phyloP scores from a whole-genome alignment of 2,329 filamentous ascomycete species.

The Rhynchosporium agropyri region DNA sequence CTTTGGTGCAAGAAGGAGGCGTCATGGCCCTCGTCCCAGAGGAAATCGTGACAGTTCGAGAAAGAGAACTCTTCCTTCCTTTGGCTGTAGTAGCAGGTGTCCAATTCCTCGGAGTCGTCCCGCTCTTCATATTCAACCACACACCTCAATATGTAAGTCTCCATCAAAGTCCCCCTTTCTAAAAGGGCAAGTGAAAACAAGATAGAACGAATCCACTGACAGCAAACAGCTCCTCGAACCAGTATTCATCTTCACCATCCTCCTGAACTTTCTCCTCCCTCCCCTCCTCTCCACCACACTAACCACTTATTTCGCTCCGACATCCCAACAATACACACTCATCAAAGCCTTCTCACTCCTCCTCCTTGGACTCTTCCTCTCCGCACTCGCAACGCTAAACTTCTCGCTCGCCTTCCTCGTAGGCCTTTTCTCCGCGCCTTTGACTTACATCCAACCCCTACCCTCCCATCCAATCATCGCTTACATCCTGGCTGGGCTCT shows the following conservation, averaged over 20 bases:
- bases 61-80: conserved; percentile 69
- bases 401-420: conserved; percentile 88
- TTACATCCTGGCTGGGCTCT: conserved; percentile 51
- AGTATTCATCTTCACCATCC: conserved; percentile 60
- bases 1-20: conserved; percentile 29
- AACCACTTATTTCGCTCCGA: conserved; percentile 54
- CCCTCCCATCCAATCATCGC: conserved; percentile 45
- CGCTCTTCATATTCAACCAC: conserved; percentile 85
- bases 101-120: conserved; percentile 78
- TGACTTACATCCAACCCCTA: conserved; percentile 70
- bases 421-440: conserved; percentile 75
- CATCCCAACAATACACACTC: conserved; percentile 71
- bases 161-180: no score
- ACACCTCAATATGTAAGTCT: conserved; percentile 60
- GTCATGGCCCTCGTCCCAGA: conserved; percentile 35
- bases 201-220: conserved; percentile 4
- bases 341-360: conserved; percentile 93
- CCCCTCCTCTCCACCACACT: conserved; percentile 58
- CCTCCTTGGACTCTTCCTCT: conserved; percentile 86
- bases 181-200: no score
- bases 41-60: conserved; percentile 33
- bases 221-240: conserved; percentile 56
- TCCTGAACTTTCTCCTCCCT: conserved; percentile 59
- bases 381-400: conserved; percentile 91
- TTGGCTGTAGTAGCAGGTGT: conserved; percentile 70